phyloP scores from a whole-genome alignment of 768 basidiomycete species.

The Suillus ampliporus region DNA sequence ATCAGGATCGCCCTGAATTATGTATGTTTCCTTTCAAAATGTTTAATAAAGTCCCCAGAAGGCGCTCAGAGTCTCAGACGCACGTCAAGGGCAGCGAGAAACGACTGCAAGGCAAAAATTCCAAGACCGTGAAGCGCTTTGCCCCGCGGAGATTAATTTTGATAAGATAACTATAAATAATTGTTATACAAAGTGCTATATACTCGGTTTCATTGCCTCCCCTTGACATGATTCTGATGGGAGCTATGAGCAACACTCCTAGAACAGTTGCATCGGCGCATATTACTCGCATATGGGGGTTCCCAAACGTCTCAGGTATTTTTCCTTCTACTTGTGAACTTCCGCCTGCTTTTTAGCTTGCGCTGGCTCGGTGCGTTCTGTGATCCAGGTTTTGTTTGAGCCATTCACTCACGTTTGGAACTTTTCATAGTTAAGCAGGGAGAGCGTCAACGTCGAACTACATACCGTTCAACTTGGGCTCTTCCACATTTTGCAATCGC shows the following conservation, averaged over 20 bases:
- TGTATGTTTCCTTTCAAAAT: neutral
- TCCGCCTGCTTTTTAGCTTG: neutral
- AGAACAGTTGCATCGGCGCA: neutral
- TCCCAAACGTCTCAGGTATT: neutral
- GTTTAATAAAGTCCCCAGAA: neutral
- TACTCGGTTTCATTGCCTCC: neutral
- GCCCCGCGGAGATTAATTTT: neutral
- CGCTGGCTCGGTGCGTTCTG: conserved; percentile 1
- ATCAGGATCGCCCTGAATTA: neutral
- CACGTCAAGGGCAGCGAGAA: neutral
- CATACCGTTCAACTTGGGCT: conserved; percentile 3
- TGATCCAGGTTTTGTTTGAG: neutral
- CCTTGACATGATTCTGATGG: neutral
- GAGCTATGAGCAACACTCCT: too few species aligned
- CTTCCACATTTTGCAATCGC: neutral
- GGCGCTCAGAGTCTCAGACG: neutral
- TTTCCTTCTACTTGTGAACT: neutral
- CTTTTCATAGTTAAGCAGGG: neutral
- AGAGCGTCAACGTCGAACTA: neutral
- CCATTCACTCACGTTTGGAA: neutral
- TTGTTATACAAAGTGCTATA: neutral
- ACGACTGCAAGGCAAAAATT: too few species aligned
- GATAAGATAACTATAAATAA: neutral
- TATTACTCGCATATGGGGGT: too few species aligned
- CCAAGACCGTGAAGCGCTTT: too few species aligned